A percentile compares a stretch with the other conserved stretches of the same genome.
phyloP scores from a whole-genome alignment of 352 stramenopile species.

The Globisporangium barbulae region DNA sequence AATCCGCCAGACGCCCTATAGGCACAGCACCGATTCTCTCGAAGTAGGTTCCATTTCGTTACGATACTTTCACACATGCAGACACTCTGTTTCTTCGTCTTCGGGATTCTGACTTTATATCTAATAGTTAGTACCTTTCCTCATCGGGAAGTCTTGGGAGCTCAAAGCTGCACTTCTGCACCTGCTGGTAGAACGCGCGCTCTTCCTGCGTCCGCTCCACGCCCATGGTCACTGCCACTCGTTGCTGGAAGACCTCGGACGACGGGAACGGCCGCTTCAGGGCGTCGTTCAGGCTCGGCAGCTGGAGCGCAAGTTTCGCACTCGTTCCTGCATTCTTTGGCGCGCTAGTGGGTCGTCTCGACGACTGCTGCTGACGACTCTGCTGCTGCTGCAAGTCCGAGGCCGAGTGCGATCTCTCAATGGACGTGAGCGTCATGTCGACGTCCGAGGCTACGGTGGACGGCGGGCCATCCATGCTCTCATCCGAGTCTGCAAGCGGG shows the following conservation, averaged over 20 bases:
- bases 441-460: conserved; percentile 34
- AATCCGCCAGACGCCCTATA: no score
- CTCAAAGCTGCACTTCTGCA: conserved; percentile 10
- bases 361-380: conserved; percentile 15
- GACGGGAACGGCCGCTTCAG: conserved; percentile 30
- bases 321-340: conserved; percentile 12
- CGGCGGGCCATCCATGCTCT: conserved; percentile 34
- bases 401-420: conserved; percentile 10
- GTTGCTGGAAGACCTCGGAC: background rate
- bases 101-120: no score
- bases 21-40: no score
- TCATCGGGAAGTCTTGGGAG: background rate
- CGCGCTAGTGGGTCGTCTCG: conserved; percentile 15
- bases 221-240: background rate
- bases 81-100: conserved; percentile 1
- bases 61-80: no score
- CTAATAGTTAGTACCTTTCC: background rate
- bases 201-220: background rate
- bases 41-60: no score
- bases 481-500: conserved; percentile 40
- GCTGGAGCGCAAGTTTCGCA: conserved; percentile 21
- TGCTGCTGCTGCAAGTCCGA: conserved; percentile 10
- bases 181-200: background rate
- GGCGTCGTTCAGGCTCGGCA: conserved; percentile 42
- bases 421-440: conserved; percentile 16